Percentiles rank a stretch among this genome's conserved stretches.
These are phyloP conservation scores for Saccharomycopsis sp. DNA, from an alignment of 805 yeast species.

Conservation along the genomic window DNA sequence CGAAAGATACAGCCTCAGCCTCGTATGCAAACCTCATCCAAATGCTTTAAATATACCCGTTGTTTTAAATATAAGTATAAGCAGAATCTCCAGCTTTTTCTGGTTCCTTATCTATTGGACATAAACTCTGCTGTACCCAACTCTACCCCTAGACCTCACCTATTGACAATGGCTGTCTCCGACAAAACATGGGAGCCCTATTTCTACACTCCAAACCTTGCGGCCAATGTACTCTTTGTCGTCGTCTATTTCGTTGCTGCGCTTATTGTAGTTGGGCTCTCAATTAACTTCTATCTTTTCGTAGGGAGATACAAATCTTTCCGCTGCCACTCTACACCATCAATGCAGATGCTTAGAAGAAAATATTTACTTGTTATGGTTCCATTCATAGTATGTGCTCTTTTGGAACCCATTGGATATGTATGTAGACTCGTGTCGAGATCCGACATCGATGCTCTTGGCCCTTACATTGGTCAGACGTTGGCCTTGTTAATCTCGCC, in stretches of 20 bases:
- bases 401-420: conserved; percentile 1
- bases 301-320: not conserved
- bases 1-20: too few relatives aligned
- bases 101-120: too few relatives aligned
- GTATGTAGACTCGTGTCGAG: not conserved
- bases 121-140: too few relatives aligned
- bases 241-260: not conserved
- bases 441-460: not conserved
- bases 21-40: too few relatives aligned
- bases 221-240: not conserved
- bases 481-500: conserved; percentile 29
- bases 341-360: not conserved
- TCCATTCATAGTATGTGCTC: conserved; percentile 5
- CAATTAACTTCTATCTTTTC: not conserved
- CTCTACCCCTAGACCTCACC: not conserved
- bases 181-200: not conserved
- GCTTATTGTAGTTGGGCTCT: not conserved
- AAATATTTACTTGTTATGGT: not conserved
- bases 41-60: too few relatives aligned
- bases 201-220: not conserved
- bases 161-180: not conserved
- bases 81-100: too few relatives aligned
- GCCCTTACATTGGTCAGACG: conserved; percentile 26
- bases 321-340: not conserved
- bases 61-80: too few relatives aligned